Conservation (phyloP, 495 filamentous ascomycete species). For the Aspergillus indologenus region DNA sequence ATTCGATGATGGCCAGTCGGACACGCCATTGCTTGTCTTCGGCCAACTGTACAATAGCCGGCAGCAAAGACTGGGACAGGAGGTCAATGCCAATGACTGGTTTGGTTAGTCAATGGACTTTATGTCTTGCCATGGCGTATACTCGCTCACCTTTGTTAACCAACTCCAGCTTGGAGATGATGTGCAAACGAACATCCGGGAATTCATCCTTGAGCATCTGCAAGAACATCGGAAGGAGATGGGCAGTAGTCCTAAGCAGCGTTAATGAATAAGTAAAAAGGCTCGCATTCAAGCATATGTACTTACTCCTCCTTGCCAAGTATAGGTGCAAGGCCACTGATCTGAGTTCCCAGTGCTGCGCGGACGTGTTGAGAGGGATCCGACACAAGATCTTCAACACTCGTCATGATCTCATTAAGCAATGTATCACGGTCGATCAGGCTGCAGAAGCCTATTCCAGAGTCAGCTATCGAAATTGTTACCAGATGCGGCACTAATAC, state of each 20-base stretch:
- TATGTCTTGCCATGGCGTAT: neutral
- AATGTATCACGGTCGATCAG: slow-evolving; percentile 82
- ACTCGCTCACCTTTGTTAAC: slow-evolving; percentile 80
- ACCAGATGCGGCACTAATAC: slow-evolving; percentile 41
- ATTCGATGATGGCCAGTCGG: slow-evolving; percentile 96
- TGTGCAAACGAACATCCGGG: slow-evolving; percentile 94
- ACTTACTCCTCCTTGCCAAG: slow-evolving; percentile 96
- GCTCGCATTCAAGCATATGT: neutral
- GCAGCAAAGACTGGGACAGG: slow-evolving; percentile 91
- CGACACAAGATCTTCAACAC: slow-evolving; percentile 91
- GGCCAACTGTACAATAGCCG: slow-evolving; percentile 95
- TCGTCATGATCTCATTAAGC: slow-evolving; percentile 95
- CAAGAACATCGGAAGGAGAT: slow-evolving; percentile 97
- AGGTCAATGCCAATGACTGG: slow-evolving; percentile 95
- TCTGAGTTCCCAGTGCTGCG: slow-evolving; percentile 91
- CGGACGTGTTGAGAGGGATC: slow-evolving; percentile 96
- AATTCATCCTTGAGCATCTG: slow-evolving; percentile 99
- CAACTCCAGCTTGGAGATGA: slow-evolving; percentile 95
- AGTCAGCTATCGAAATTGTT: slow-evolving; percentile 15
- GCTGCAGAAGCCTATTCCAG: slow-evolving; percentile 73
- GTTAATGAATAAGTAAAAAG: slow-evolving; percentile 15
- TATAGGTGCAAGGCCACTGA: slow-evolving; percentile 94
- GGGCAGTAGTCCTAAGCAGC: slow-evolving; percentile 74
- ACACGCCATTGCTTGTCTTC: slow-evolving; percentile 99
- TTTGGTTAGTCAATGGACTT: slow-evolving; percentile 14